Evolutionary conservation across 2,329 filamentous ascomycete genomes (phyloP), one percentile per base, ranked within the genome.

Genomic region (Aspergillus versicolor): DNA sequence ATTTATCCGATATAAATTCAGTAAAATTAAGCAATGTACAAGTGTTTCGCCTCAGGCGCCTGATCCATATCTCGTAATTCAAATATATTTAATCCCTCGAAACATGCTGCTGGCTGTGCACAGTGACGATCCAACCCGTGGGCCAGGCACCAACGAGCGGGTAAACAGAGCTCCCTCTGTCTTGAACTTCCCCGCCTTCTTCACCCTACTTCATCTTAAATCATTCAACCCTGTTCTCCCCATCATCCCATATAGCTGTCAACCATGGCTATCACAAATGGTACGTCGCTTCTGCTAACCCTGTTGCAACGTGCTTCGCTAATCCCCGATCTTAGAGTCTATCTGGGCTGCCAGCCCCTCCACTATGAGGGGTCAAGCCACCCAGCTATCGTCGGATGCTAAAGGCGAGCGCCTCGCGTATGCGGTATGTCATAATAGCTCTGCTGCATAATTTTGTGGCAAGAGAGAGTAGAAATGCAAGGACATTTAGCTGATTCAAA

Each of bases 381-480:
- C 93, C 12, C 91, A 91, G 70, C 87, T 99, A 49, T 95, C 91
- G 38, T 84, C 87, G 43, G 93, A 97, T 75, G 78, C 88, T 61
- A 96, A 96, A 75, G 93, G 94, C 64, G 89, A 97, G 78, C 86
- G 91, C 64, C 88, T 99, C 77, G 89, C 91, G 58, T 99, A 99
- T 75, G 91, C 93, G 60, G 92, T 95, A 82, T 75, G 53, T 24
- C 7, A 30, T 37, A 37, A n/a, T 30, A 38, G 5, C 19, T 4
- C 1, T 8, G 15, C 21, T 27, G 4, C 21, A 12, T 5, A 15
- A 12, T 12, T 4, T 42, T 13, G 11, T 3, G 32, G 8, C 17
- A 24, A 8, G 6, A 11, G 15, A 40, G 21, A 13, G 24, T 19
- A 3, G n/a, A 24, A 32, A 15, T 37, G 2, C 3, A 11, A 6